These are phyloP conservation scores for Funneliformis caledonium DNA, from an alignment of 371 early-diverging fungal species.

Conservation along the genomic window DNA sequence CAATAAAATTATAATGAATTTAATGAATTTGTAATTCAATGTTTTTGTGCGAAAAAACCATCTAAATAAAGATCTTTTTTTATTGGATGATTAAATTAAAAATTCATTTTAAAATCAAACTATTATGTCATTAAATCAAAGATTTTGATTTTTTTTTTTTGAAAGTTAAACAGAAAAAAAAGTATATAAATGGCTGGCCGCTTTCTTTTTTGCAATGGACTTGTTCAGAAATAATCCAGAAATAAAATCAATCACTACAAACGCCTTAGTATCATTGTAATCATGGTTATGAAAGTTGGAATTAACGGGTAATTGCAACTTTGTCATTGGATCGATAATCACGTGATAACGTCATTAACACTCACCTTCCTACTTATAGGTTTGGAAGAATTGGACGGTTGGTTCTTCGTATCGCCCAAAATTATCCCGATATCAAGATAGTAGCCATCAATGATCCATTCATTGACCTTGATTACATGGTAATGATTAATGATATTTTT, in stretches of 20 bases:
- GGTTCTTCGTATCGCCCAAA: conserved; percentile 90
- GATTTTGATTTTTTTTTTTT: not conserved
- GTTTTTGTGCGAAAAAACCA: too few species aligned
- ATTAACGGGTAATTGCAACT: conserved; percentile 83
- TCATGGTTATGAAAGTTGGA: conserved; percentile 75
- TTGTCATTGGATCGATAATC: not conserved
- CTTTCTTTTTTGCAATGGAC: not conserved
- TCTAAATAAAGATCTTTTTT: not conserved
- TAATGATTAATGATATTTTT: conserved; percentile 35
- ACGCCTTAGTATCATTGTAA: not conserved
- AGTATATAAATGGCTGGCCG: not conserved
- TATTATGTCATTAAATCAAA: not conserved
- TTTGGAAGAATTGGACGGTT: conserved; percentile 99
- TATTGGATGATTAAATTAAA: not conserved
- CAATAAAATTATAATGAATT: too few species aligned
- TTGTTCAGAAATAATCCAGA: not conserved
- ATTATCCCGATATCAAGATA: conserved; percentile 80
- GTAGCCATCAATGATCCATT: conserved; percentile 99
- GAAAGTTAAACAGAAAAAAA: not conserved
- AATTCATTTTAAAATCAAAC: not conserved
- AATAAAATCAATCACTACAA: not conserved
- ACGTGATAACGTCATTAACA: not conserved
- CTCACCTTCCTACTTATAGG: conserved; percentile 50
- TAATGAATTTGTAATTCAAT: too few species aligned
- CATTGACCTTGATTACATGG: conserved; percentile 95